Evolutionary conservation across 257 asterid species (phyloP).

Genomic region (Salvia hispanica): DNA sequence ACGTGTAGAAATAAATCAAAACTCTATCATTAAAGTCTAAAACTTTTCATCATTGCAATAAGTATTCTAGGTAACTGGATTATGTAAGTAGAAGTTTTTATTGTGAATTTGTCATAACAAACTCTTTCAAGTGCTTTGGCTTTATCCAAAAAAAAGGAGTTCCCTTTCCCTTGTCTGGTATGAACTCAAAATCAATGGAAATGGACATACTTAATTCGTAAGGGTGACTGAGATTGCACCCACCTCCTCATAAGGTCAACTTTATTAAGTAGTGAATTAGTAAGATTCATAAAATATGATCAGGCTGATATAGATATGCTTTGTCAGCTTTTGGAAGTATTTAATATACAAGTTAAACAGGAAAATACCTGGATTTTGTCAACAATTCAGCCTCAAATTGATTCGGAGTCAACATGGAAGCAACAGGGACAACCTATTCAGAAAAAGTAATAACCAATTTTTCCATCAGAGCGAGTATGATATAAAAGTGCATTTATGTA

Average conservation of each 20-base stretch:
- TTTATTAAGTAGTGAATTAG: slow-evolving; percentile 5
- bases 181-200: background rate
- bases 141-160: background rate
- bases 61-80: background rate
- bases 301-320: slow-evolving; percentile 6
- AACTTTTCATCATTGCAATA: background rate
- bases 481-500: slow-evolving; percentile 11
- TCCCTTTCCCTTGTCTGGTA: background rate
- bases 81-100: background rate
- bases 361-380: slow-evolving; percentile 73
- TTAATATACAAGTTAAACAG: slow-evolving; percentile 24
- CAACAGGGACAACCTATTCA: slow-evolving; percentile 90
- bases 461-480: slow-evolving; percentile 26
- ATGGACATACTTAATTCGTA: slow-evolving; percentile 1
- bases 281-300: slow-evolving; percentile 18
- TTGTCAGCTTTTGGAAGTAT: slow-evolving; percentile 19
- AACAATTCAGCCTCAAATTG: slow-evolving; percentile 96
- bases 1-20: background rate
- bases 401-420: slow-evolving; percentile 97
- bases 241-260: slow-evolving; percentile 4
- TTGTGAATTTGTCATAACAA: background rate
- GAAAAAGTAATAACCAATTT: slow-evolving; percentile 32
- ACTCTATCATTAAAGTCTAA: slow-evolving; percentile 7
- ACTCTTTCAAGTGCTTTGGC: slow-evolving; percentile 5
- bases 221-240: background rate